Percentiles rank a stretch among this genome's conserved stretches.
These are phyloP conservation scores for Thuidium tamariscinum DNA, from an alignment of 225 moss, liverwort and hornwort genomes.

Conservation along the genomic window DNA sequence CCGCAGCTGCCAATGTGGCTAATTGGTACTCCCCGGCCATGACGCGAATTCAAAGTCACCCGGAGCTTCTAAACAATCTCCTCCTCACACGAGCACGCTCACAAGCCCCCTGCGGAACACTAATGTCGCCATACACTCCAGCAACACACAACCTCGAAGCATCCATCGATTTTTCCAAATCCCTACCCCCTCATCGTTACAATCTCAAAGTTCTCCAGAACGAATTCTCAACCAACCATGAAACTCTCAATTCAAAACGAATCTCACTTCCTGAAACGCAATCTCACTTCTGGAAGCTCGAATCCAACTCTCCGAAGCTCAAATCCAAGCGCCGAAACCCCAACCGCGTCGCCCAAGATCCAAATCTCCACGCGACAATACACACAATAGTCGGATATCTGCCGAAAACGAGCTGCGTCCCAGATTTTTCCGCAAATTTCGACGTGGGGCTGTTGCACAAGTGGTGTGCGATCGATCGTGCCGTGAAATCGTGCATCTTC, in stretches of 20 bases:
- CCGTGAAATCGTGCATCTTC: background rate
- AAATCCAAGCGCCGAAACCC: background rate
- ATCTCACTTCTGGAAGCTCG: background rate
- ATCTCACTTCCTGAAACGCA: background rate
- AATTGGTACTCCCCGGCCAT: conserved; percentile 20
- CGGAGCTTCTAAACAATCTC: background rate
- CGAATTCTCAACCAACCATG: background rate
- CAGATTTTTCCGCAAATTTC: background rate
- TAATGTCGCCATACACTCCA: background rate
- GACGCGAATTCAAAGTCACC: background rate
- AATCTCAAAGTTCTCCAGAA: background rate
- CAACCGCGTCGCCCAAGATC: background rate
- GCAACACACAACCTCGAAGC: background rate
- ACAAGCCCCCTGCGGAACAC: background rate
- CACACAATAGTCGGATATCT: background rate
- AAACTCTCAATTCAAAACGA: background rate
- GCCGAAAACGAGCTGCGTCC: background rate
- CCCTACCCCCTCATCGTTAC: background rate
- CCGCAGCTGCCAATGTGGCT: conserved; percentile 6
- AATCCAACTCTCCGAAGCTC: background rate
- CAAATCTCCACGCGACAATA: background rate
- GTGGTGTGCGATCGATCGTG: background rate
- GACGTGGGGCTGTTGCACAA: background rate
- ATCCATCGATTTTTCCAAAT: background rate
- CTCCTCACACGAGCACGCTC: conserved; percentile 11